Evolutionary conservation across 306 rosid genomes (phyloP), one percentile per base, ranked within the genome.

Genomic region (Quercus gilva): DNA sequence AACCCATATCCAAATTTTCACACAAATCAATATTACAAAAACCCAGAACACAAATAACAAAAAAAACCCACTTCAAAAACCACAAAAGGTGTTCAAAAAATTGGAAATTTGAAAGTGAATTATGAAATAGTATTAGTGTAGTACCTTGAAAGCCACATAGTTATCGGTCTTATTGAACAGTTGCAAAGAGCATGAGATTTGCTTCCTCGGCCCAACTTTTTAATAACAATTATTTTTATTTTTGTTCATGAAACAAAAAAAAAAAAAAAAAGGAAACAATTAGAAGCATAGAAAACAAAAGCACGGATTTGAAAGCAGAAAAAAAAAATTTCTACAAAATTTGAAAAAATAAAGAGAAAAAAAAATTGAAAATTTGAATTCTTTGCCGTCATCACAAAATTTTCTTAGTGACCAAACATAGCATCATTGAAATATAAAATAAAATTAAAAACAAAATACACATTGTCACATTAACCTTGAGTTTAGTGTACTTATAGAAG

Each of bases 111-210:
- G 1, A 31, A 78, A 77, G 83, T 61, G 83, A 59, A 83, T 59
- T 18, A 64, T 43, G 31, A n/a, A n/a, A n/a, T 29, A 29, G 31
- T 29, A 29, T 21, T 53, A 68, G 85, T 37, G 26, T 31, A 51
- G 45, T 63, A 84, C 98, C 98, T 94, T 94, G 84, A 90, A 94
- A 75, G 95, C 98, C 45, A 94, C 93, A 81, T 75, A 87, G 45
- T 89, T 73, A 59, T 94, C 91, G 14, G 92, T 83, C 86, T 84
- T 85, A 85, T 94, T 94, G 55, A 87, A 87, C 73, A 94, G 88
- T 73, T 85, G 94, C 86, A 91, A 79, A 76, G 95, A 85, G 86
- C 95, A 91, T 20, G 97, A 87, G 98, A 94, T 3, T 4, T 29
- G 98, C 92, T 91, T 94, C 95, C 74, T 41, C 55, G 41, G 10